phyloP scores from a whole-genome alignment of 176 grass and related monocot species.

The Eleusine indica region DNA sequence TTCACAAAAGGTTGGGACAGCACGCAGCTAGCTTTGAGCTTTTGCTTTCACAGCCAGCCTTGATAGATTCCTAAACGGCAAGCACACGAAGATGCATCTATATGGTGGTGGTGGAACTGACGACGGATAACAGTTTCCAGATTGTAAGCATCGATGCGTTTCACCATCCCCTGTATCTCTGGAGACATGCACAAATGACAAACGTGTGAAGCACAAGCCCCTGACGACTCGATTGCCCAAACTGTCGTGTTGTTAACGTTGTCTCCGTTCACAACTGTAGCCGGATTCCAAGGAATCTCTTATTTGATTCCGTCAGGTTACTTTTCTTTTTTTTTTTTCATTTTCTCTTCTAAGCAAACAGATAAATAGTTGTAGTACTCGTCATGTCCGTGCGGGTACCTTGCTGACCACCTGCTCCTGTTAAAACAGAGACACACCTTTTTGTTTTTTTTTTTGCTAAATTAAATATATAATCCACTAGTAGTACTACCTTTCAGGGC shows the following conservation, averaged over 20 bases:
- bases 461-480: neutral
- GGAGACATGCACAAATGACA: neutral
- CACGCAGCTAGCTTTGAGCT: neutral
- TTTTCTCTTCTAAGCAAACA: neutral
- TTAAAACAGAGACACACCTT: no score
- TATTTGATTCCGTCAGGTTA: neutral
- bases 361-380: neutral
- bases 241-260: neutral
- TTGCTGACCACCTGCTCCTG: no score
- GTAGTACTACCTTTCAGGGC: neutral
- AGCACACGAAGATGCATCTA: neutral
- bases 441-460: no score
- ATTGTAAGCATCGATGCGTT: no score
- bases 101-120: no score
- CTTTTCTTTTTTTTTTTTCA: neutral
- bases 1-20: neutral
- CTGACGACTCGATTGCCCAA: neutral
- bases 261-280: neutral
- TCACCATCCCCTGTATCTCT: neutral
- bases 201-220: neutral
- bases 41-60: neutral
- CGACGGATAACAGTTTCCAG: neutral
- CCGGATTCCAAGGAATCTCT: constrained; percentile 7
- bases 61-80: neutral
- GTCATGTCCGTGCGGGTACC: no score